These are phyloP conservation scores for Wickerhamiella spandovensis DNA, from an alignment of 805 yeast genomes.

Conservation along the genomic window DNA sequence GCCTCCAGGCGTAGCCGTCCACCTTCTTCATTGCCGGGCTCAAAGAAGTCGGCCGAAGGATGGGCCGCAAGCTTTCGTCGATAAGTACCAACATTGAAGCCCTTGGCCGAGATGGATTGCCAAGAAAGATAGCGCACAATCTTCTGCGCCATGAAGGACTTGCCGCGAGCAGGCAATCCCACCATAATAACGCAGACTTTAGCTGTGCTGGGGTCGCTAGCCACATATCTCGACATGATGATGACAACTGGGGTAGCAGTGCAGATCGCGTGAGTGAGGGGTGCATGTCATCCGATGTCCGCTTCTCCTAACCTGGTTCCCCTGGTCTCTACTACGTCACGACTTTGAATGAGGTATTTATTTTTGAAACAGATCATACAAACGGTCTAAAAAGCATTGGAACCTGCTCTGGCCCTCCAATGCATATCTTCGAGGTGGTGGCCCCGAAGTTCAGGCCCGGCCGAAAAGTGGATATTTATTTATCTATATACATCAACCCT, in stretches of 20 bases:
- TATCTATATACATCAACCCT: too few species aligned
- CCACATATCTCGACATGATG: slow-evolving; percentile 11
- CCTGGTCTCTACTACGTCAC: too few species aligned
- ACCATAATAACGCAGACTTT: slow-evolving; percentile 26
- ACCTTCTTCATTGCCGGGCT: slow-evolving; percentile 52
- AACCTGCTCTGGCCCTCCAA: too few species aligned
- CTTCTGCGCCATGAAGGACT: slow-evolving; percentile 87
- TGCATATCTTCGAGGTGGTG: too few species aligned
- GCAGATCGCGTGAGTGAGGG: background rate
- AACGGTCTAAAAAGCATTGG: too few species aligned
- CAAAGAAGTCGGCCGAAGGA: slow-evolving; percentile 69
- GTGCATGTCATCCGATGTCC: background rate
- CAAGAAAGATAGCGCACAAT: slow-evolving; percentile 85
- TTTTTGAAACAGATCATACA: too few species aligned
- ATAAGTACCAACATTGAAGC: slow-evolving; percentile 81
- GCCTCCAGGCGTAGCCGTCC: slow-evolving; percentile 52
- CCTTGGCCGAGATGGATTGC: slow-evolving; percentile 75
- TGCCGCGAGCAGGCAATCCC: slow-evolving; percentile 55
- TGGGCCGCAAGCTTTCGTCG: slow-evolving; percentile 52
- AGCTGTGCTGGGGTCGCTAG: slow-evolving; percentile 14
- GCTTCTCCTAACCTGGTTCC: too few species aligned
- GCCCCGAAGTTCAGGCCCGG: too few species aligned
- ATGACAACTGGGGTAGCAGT: background rate
- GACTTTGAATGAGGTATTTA: too few species aligned
- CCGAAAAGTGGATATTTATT: too few species aligned